These are phyloP conservation scores for Pythium insidiosum DNA, from an alignment of 352 stramenopile species.

Conservation along the genomic window DNA sequence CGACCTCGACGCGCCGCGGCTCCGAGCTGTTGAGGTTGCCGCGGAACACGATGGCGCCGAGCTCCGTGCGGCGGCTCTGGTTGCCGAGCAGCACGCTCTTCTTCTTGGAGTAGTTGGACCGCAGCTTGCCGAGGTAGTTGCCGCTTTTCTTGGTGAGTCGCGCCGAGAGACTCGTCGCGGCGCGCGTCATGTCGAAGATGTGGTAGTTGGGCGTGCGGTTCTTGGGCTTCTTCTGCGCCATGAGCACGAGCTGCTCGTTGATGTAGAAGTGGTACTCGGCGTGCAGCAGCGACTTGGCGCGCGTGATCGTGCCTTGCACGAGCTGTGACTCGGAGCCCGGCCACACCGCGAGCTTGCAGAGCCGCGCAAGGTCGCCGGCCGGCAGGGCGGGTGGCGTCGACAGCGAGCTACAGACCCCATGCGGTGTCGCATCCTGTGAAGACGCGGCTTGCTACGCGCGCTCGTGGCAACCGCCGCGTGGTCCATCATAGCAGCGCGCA, in stretches of 20 bases:
- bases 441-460: too few species aligned
- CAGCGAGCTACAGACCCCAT: background rate
- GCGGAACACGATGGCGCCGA: slow-evolving; percentile 61
- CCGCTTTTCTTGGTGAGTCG: slow-evolving; percentile 83
- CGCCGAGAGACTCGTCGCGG: slow-evolving; percentile 22
- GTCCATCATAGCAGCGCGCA: too few species aligned
- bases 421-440: too few species aligned
- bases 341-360: slow-evolving; percentile 76
- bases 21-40: slow-evolving; percentile 37
- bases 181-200: slow-evolving; percentile 81
- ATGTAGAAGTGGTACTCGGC: slow-evolving; percentile 61
- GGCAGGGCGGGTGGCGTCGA: slow-evolving; percentile 2
- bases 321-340: slow-evolving; percentile 46
- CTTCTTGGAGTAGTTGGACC: slow-evolving; percentile 65
- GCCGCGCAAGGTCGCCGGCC: slow-evolving; percentile 19
- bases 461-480: too few species aligned
- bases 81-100: slow-evolving; percentile 70
- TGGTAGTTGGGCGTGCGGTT: slow-evolving; percentile 81
- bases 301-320: slow-evolving; percentile 30
- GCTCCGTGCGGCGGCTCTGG: slow-evolving; percentile 60
- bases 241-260: slow-evolving; percentile 45
- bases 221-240: slow-evolving; percentile 63
- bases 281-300: slow-evolving; percentile 47
- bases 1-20: slow-evolving; percentile 34
- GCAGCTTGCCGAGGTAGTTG: slow-evolving; percentile 86